Percentiles rank a stretch among this genome's conserved stretches.
These are phyloP conservation scores for Cantharellus cinnabarinus DNA, from an alignment of 768 basidiomycete species.

Conservation along the genomic window DNA sequence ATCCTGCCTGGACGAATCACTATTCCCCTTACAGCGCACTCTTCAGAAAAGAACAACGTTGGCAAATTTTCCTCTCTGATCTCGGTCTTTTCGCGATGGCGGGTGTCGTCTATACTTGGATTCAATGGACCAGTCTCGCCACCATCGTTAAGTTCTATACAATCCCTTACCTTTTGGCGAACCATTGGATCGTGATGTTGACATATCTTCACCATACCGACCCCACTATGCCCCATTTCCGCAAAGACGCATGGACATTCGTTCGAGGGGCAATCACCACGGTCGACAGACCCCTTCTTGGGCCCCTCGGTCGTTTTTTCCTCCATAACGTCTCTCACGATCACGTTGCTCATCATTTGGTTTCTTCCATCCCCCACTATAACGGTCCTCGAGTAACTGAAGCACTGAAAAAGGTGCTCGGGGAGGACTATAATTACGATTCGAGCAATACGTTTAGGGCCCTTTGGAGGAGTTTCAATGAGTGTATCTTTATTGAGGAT, in stretches of 20 bases:
- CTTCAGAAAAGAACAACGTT: slow-evolving; percentile 64
- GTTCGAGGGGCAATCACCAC: slow-evolving; percentile 83
- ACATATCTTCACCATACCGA: slow-evolving; percentile 81
- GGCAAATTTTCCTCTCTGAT: slow-evolving; percentile 63
- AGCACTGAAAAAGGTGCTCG: slow-evolving; percentile 38
- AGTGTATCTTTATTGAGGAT: slow-evolving; percentile 67
- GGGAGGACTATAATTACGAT: slow-evolving; percentile 34
- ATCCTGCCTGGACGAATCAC: slow-evolving; percentile 64
- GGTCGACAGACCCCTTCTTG: slow-evolving; percentile 51
- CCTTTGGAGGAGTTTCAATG: not conserved
- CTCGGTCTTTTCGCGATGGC: slow-evolving; percentile 63
- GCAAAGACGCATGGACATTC: slow-evolving; percentile 76
- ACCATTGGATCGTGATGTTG: slow-evolving; percentile 73
- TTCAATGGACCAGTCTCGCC: slow-evolving; percentile 40
- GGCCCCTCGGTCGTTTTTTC: not conserved
- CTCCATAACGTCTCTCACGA: slow-evolving; percentile 80
- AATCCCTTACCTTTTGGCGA: slow-evolving; percentile 66
- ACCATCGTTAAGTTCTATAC: slow-evolving; percentile 64
- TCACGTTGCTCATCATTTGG: slow-evolving; percentile 80
- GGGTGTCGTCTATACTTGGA: slow-evolving; percentile 30
- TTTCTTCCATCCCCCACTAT: slow-evolving; percentile 96
- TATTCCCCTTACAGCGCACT: slow-evolving; percentile 65
- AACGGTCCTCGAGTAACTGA: slow-evolving; percentile 26
- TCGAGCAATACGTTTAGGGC: not conserved
- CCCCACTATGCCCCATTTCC: slow-evolving; percentile 85